Base-by-base conservation (phyloP, 805 yeast genomes). In the Candida adriatica region DNA sequence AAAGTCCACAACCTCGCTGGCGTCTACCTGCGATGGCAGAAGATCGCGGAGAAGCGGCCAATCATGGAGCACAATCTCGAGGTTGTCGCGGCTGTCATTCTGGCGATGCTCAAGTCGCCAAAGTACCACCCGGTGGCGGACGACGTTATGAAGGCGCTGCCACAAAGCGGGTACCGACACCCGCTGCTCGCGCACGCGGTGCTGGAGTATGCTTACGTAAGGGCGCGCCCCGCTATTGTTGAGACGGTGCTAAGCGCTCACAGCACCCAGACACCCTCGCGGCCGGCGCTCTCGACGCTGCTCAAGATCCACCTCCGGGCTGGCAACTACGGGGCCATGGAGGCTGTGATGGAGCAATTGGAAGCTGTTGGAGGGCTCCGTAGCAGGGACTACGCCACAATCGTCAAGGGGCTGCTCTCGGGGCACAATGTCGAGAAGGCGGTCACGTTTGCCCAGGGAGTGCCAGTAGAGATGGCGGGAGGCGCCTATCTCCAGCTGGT, bases 21-120 rank as follows among this genome's bases (percentile, higher is more conserved):
- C n/a, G 42, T 45, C 18, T 42, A 39, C 16, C 25, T 41, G 8
- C 26, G 30, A n/a, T 49, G 53, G 53, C 30, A 40, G 8, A 21
- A 13, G 4, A 37, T 49, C 16, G 31, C 26, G 30, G 26, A 37
- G n/a, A 27, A 19, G 2, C 36, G 35, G 14, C 42, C 42, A 7
- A 37, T 48, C 4, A 35, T 26, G 27, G 41, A 39, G 13, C 52
- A 49, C 27, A 46, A 47, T 15, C 13, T 33, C 4, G 26, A 28
- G 8, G 34, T 42, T 4, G 10, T 49, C 2, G 35, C 41, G 7
- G 26, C 32, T 8, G 35, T 49, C 7, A 21, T 49, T 9, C 23
- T 33, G 13, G 21, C 39, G 1, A 37, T 49, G 36, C 36, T 31
- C 4, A 38, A 31, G 17, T 34, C 44, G 3, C 32, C 29, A 17